These are phyloP conservation scores for Annona cherimola DNA, from an alignment of 164 flowering plant genomes.

Conservation along the genomic window DNA sequence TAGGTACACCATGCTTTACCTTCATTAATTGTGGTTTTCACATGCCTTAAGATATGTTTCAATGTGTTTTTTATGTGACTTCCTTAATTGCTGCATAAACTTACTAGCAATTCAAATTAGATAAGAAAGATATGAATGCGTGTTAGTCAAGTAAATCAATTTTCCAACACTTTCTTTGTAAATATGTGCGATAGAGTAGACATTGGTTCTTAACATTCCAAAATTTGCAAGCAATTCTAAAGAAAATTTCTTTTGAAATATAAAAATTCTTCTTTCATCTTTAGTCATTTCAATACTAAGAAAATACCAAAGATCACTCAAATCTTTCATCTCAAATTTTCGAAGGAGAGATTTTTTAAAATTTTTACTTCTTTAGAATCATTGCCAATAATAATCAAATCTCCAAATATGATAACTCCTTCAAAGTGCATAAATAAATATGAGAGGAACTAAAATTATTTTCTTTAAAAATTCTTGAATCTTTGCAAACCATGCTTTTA, in stretches of 20 bases:
- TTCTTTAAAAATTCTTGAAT: neutral
- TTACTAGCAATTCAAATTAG: neutral
- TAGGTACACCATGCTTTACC: neutral
- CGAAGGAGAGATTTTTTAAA: neutral
- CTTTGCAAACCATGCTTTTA: neutral
- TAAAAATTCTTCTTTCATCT: neutral
- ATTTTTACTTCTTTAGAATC: neutral
- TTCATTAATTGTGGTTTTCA: neutral
- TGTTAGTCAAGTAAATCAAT: neutral
- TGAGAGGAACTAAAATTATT: neutral
- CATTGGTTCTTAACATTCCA: neutral
- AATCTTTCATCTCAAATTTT: neutral
- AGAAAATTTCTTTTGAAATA: too few species aligned
- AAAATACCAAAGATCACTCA: neutral
- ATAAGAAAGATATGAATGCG: neutral
- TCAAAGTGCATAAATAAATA: neutral
- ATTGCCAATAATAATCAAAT: neutral
- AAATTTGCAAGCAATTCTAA: neutral
- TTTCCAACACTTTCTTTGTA: neutral
- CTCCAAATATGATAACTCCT: neutral
- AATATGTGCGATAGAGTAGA: neutral
- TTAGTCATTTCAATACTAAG: neutral
- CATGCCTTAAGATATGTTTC: neutral
- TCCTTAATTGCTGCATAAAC: neutral
- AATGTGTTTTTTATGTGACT: neutral